Conservation (phyloP, 768 basidiomycete genomes). For the Xerocomus spinulosus region DNA sequence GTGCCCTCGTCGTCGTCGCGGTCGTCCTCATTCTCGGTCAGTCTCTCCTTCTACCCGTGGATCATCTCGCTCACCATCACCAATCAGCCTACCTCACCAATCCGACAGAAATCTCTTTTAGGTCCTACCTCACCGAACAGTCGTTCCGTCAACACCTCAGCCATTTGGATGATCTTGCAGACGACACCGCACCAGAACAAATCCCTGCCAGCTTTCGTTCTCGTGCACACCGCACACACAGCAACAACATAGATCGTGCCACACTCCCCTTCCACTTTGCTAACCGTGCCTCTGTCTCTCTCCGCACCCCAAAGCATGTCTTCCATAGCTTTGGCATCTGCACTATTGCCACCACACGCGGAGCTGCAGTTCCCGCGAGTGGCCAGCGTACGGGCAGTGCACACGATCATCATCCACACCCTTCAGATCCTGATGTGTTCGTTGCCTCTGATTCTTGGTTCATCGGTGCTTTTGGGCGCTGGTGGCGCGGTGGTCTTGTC, state of each 20-base stretch:
- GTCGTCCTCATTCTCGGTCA: conserved; percentile 70
- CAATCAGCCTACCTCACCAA: conserved; percentile 87
- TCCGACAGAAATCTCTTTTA: conserved; percentile 90
- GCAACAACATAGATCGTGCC: conserved; percentile 21
- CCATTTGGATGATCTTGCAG: conserved; percentile 65
- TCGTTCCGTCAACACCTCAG: conserved; percentile 93
- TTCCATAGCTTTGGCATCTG: conserved; percentile 86
- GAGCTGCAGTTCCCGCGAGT: conserved; percentile 42
- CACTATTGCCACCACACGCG: conserved; percentile 59
- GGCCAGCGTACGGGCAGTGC: conserved; percentile 46
- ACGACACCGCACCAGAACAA: conserved; percentile 43
- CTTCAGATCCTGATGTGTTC: conserved; percentile 38
- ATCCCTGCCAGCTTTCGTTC: conserved; percentile 26
- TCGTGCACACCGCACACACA: conserved; percentile 22
- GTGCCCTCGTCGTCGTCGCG: conserved; percentile 62
- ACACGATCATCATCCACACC: conserved; percentile 25
- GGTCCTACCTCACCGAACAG: conserved; percentile 93
- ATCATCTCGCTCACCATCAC: conserved; percentile 1
- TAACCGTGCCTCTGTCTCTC: conserved; percentile 86
- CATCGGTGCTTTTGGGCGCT: conserved; percentile 84
- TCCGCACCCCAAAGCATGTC: conserved; percentile 86
- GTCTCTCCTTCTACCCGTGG: conserved; percentile 22
- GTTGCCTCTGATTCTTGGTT: conserved; percentile 80
- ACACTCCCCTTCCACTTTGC: conserved; percentile 69
- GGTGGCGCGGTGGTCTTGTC: conserved; percentile 84